Conservation (phyloP, 106 monocot species). For the Dendrobium catenatum region DNA sequence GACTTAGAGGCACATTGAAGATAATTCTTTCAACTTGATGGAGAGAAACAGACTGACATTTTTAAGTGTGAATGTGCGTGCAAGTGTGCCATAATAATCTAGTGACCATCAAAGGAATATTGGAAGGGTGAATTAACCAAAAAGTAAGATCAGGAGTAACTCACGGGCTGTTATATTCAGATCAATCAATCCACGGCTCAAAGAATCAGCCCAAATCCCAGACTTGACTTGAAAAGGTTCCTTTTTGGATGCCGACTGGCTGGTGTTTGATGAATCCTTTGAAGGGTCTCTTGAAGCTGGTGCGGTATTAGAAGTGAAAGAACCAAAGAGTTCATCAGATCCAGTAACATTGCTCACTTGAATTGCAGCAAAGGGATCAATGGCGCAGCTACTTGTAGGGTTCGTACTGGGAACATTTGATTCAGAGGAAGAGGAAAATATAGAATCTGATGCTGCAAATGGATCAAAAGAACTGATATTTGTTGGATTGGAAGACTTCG, state of each 20-base stretch:
- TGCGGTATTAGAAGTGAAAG: conserved; percentile 38
- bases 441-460: conserved; percentile 37
- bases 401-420: conserved; percentile 17
- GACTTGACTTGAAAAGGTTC: conserved; percentile 77
- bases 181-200: conserved; percentile 90
- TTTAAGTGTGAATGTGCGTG: too few relatives aligned
- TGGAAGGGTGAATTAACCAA: neutral
- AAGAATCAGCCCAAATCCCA: conserved; percentile 95
- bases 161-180: conserved; percentile 77
- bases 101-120: neutral
- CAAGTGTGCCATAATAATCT: neutral
- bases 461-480: conserved; percentile 41
- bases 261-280: conserved; percentile 10
- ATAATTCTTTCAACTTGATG: neutral
- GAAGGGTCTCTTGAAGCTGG: conserved; percentile 13
- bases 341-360: conserved; percentile 45
- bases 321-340: conserved; percentile 67
- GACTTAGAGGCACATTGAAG: neutral
- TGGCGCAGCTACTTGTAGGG: conserved; percentile 11
- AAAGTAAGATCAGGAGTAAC: conserved; percentile 14
- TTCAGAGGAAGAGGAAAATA: conserved; percentile 19
- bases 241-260: conserved; percentile 34
- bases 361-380: conserved; percentile 77
- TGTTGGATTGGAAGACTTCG: conserved; percentile 25
- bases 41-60: neutral